Conservation (phyloP, 257 asterid genomes). For the Ligustrum vulgare region DNA sequence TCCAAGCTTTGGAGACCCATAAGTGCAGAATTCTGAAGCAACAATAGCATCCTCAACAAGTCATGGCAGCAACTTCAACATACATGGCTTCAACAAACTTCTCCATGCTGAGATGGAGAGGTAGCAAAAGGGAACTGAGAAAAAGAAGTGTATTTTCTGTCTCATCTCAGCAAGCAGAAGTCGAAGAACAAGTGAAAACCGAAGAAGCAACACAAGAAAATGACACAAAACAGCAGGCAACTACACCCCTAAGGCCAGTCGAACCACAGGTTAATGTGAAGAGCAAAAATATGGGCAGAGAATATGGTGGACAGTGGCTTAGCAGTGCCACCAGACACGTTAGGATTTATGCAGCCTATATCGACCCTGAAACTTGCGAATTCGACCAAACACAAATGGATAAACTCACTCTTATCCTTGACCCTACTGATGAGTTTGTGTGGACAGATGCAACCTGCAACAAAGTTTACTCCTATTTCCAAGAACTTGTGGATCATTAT, state of each 20-base stretch:
- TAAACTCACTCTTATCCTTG: constrained; percentile 82
- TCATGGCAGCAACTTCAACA: constrained; percentile 69
- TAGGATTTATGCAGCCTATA: constrained; percentile 76
- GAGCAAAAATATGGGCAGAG: constrained; percentile 71
- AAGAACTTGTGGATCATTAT: constrained; percentile 83
- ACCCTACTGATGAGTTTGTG: constrained; percentile 82
- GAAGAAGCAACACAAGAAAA: constrained; percentile 26
- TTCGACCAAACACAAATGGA: constrained; percentile 85
- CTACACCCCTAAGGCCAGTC: constrained; percentile 55
- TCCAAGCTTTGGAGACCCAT: neutral
- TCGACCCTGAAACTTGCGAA: constrained; percentile 76
- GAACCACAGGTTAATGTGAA: constrained; percentile 61
- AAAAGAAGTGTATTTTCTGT: constrained; percentile 35
- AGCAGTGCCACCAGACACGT: constrained; percentile 83
- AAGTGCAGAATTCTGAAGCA: neutral
- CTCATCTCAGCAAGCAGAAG: constrained; percentile 55
- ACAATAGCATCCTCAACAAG: neutral
- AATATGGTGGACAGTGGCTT: constrained; percentile 86
- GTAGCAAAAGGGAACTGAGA: constrained; percentile 27
- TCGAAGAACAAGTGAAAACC: constrained; percentile 31
- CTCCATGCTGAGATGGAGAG: constrained; percentile 52
- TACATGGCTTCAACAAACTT: constrained; percentile 55
- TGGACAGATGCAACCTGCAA: constrained; percentile 75
- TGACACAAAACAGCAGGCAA: constrained; percentile 23
- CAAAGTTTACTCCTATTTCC: constrained; percentile 80